Evolutionary conservation across 1,284 basidiomycete genomes (phyloP).

Genomic region (Stygiomarasmius scandens): DNA sequence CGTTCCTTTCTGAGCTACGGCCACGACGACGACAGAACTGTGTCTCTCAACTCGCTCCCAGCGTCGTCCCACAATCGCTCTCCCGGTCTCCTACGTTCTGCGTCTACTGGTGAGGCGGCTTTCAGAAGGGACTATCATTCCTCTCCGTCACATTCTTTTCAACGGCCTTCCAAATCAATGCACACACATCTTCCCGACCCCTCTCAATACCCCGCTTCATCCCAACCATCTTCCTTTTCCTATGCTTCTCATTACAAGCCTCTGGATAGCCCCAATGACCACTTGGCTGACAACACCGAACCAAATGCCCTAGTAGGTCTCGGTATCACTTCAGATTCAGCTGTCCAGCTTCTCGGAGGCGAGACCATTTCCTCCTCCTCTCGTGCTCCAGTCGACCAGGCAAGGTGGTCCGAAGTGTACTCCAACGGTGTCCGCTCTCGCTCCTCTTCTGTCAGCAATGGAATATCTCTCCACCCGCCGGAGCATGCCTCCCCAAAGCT

Average conservation of each 20-base stretch:
- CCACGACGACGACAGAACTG: conserved; percentile 1
- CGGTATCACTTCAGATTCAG: conserved; percentile 64
- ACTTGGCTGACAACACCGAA: conserved; percentile 60
- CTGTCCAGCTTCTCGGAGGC: conserved; percentile 59
- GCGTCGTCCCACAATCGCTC: conserved; percentile 15
- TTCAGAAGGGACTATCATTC: conserved; percentile 36
- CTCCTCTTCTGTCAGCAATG: conserved; percentile 59
- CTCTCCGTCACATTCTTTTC: conserved; percentile 38
- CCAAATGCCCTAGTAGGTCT: conserved; percentile 58
- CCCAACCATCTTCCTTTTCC: conserved; percentile 72
- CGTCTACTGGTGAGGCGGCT: conserved; percentile 23
- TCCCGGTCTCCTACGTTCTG: conserved; percentile 25
- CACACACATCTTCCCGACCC: conserved; percentile 55
- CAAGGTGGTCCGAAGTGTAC: conserved; percentile 71
- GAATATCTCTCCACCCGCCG: conserved; percentile 43
- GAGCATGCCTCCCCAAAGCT: conserved; percentile 49
- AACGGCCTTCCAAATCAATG: conserved; percentile 47
- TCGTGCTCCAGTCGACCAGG: conserved; percentile 53
- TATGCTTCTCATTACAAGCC: conserved; percentile 56
- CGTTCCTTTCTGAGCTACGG: not conserved
- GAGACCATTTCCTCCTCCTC: conserved; percentile 47
- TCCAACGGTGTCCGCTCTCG: conserved; percentile 63
- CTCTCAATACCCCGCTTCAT: conserved; percentile 62
- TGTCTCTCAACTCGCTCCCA: conserved; percentile 1
- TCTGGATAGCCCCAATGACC: conserved; percentile 62